Evolutionary conservation across 108 stramenopile genomes (phyloP).

Genomic region (Skeletonema tropicum): DNA sequence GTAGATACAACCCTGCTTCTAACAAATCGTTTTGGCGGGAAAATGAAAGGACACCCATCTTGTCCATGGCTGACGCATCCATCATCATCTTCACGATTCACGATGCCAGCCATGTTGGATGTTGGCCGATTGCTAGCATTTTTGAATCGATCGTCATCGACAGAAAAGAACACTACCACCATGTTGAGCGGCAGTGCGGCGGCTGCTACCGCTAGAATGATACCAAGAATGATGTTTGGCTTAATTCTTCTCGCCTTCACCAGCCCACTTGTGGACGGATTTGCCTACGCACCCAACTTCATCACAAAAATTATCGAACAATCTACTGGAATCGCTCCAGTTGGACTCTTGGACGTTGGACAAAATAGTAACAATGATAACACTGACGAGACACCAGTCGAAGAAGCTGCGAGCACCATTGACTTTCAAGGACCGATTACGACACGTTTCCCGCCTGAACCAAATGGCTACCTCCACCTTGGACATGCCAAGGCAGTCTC

Average conservation of each 20-base stretch:
- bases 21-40: no score
- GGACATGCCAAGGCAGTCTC: conserved; percentile 98
- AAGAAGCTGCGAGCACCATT: neutral
- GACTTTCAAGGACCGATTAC: conserved; percentile 49
- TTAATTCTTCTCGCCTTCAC: neutral
- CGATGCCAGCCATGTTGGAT: no score
- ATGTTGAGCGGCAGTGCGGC: neutral
- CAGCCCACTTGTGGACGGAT: conserved; percentile 23
- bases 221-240: neutral
- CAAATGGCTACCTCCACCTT: conserved; percentile 98
- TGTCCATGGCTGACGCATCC: no score
- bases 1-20: no score
- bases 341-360: conserved; percentile 49
- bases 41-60: no score
- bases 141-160: neutral
- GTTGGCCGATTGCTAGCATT: no score
- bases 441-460: conserved; percentile 99
- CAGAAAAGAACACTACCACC: neutral
- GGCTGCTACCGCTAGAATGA: neutral
- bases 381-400: neutral
- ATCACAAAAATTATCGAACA: conserved; percentile 87
- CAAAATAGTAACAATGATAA: conserved; percentile 11
- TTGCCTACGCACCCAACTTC: conserved; percentile 90
- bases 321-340: conserved; percentile 60
- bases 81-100: no score